Evolutionary conservation across 106 monocot genomes (phyloP), one percentile per base, ranked within the genome.

Genomic region (Triglochin maritima): DNA sequence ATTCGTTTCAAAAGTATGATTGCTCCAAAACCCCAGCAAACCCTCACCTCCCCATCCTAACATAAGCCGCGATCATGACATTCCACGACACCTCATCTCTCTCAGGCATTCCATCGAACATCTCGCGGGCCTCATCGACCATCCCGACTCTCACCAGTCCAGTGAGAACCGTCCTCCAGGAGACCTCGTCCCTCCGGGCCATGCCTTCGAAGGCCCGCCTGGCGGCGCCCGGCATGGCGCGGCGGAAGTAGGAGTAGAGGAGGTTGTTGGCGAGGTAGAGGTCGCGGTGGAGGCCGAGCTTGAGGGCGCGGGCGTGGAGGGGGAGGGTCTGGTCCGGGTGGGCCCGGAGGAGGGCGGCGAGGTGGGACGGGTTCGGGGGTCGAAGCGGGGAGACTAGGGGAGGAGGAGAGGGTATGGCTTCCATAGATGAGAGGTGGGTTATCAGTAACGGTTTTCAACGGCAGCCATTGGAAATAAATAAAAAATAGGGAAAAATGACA

Each of bases 51-150:
- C 70, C 77, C 2, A 49, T 65, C 79, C 76, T 73, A 47, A 81
- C 79, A 29, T 74, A 86, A 1, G 74, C 89, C 0, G 83, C 46
- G 14, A 89, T 86, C 83, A 89, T 89, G 0, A 83, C 70, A 14
- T 89, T 89, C 89, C 89, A 89, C 2, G 86, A 86, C n/a, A 86
- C 72, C 4, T 76, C 72, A 17, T 75, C 86, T 57, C 79, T 67
- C 16, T 77, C 78, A 4, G 84, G 82, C 78, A 91, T 84, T 60
- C 16, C n/a, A 60, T 87, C 80, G n/a, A 84, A 84, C 62, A 87
- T 42, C 44, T 75, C 63, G 4, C 82, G 71, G 2, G 86, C 87
- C 1, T 80, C 73, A 6, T 77, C 76, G 0, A 89, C 16, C 29
- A 74, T 10, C 9, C 93, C 93, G 2, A 73, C 47, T 58, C 69